Conservation (phyloP, 257 asterid species). For the Paraleonurus japonicus region DNA sequence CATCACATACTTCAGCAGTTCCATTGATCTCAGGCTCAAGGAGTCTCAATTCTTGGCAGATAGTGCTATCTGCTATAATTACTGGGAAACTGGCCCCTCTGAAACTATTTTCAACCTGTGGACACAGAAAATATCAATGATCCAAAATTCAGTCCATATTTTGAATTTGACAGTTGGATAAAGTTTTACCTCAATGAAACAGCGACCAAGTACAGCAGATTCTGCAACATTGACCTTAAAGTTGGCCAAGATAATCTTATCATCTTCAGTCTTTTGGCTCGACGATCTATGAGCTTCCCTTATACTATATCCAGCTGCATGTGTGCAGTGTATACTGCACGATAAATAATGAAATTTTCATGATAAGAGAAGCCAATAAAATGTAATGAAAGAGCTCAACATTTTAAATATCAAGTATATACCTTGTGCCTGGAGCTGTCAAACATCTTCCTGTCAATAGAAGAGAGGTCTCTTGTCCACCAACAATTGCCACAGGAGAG, state of each 20-base stretch:
- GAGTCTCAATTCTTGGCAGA: conserved; percentile 73
- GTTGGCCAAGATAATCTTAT: conserved; percentile 49
- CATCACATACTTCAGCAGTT: conserved; percentile 29
- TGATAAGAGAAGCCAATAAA: conserved; percentile 8
- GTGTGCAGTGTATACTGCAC: conserved; percentile 73
- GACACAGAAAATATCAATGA: conserved; percentile 6
- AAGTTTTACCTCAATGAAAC: conserved; percentile 73
- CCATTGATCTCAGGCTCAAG: conserved; percentile 60
- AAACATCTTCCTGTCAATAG: conserved; percentile 59
- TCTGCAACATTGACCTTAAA: conserved; percentile 44
- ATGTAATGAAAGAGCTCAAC: not conserved
- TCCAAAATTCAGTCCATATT: not conserved
- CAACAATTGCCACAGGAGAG: conserved; percentile 77
- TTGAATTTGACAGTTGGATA: not conserved
- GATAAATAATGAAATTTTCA: conserved; percentile 11
- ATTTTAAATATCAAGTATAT: conserved; percentile 20
- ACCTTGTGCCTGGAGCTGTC: conserved; percentile 59
- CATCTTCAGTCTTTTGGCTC: conserved; percentile 34
- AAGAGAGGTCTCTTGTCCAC: conserved; percentile 70
- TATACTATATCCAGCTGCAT: conserved; percentile 40
- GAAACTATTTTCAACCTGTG: conserved; percentile 68
- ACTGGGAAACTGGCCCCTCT: conserved; percentile 70
- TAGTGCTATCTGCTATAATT: conserved; percentile 70
- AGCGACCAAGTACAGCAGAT: conserved; percentile 58
- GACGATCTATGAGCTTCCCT: conserved; percentile 35